A percentile compares a stretch with the other conserved stretches of the same genome.
Conservation (phyloP, 2,329 filamentous ascomycete species). For the Aspergillus transmontanensis region DNA sequence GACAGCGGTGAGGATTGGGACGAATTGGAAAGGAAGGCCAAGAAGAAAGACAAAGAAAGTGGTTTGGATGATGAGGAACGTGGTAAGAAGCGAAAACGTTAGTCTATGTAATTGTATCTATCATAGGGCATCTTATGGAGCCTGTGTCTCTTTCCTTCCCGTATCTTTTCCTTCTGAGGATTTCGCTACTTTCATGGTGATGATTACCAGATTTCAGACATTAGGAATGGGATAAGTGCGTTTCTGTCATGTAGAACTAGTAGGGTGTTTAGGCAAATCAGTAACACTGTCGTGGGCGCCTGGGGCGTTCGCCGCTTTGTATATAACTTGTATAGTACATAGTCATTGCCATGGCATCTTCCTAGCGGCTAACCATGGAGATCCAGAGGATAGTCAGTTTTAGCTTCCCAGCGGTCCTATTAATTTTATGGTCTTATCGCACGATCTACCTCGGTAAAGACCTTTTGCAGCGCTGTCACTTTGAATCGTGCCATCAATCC, state of each 20-base stretch:
- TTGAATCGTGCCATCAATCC: neutral
- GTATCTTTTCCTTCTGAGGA: neutral
- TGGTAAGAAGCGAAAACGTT: constrained; percentile 76
- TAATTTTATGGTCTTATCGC: too few relatives aligned
- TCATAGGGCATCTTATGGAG: neutral
- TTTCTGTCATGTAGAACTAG: neutral
- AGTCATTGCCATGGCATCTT: neutral
- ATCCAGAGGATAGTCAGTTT: neutral
- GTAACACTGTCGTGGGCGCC: too few relatives aligned
- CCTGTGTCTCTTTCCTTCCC: constrained; percentile 2
- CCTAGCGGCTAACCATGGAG: neutral
- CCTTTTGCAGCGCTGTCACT: neutral
- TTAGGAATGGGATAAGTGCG: neutral
- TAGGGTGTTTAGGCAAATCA: too few relatives aligned
- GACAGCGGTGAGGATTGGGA: constrained; percentile 92
- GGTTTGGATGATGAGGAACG: constrained; percentile 57
- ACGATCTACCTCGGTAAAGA: neutral
- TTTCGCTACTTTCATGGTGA: neutral
- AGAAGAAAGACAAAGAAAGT: constrained; percentile 62
- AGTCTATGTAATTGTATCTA: constrained; percentile 8
- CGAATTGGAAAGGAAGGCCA: constrained; percentile 84
- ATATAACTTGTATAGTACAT: neutral
- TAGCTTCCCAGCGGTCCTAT: neutral
- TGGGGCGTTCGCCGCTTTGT: neutral
- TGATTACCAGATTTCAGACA: neutral